Base-by-base conservation (phyloP, 1,284 basidiomycete species). In the Tilletiopsis washingtonensis region DNA sequence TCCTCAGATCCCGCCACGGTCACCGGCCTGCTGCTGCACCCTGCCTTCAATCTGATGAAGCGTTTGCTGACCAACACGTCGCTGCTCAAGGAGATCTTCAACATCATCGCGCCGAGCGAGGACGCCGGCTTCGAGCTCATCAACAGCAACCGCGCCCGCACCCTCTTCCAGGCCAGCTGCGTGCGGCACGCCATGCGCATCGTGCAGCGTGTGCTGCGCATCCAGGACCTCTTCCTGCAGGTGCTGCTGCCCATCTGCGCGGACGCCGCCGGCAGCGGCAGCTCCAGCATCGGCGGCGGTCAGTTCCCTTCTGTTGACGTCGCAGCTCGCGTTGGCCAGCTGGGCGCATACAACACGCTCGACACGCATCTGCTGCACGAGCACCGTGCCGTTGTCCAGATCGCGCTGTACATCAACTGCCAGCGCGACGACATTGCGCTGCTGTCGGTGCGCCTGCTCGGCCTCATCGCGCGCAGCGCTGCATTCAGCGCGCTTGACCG, bases 191-290 rank as follows among this genome's bases (percentile, higher is more conserved):
- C 88, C 3, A 76, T 98, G 39, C 80, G 90, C 53, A 90, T 94
- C 59, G 79, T 90, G 24, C 81, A 84, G 58, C 82, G 89, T 1
- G 81, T 88, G 0, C 77, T 96, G 48, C 85, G 88, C 50, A 79
- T 91, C 26, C 91, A 97, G 71, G 83, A 87, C 46, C 80, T 88
- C 45, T 97, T 93, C 77, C 78, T 91, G 40, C 89, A 96, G 53
- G 82, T 91, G 15, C 81, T 96, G 40, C 77, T 94, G 11, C 88
- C 91, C 2, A 75, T 86, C 3, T 79, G 93, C 5, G 76, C 81
- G 6, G 84, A 89, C 44, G 46, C 46, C 6, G 27, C 29, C 17
- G 38, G 37, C 27, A 25, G 27, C 2, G 44, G 29, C 15, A 45
- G 53, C 36, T 49, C 40, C 27, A n/a, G n/a, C n/a, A n/a, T n/a